Base-by-base conservation (phyloP, 495 filamentous ascomycete genomes). In the Wilcoxina mikolae region DNA sequence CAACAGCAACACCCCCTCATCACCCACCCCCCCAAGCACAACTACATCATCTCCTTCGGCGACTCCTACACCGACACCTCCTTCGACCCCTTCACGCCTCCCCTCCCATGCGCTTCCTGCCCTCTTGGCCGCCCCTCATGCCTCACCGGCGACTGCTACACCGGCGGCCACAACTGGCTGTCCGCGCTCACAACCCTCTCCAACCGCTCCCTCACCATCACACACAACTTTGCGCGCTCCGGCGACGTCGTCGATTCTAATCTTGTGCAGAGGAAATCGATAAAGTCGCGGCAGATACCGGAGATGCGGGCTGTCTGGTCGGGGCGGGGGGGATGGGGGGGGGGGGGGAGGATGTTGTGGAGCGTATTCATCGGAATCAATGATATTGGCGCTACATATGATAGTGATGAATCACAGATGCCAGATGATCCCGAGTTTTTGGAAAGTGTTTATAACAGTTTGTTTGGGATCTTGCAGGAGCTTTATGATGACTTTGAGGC, bases 111-210 rank as follows among this genome's bases (percentile, higher is more conserved):
- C 11, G 10, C 47, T 1, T 12, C 20, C 47, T 50, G 47, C 26
- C 47, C 47, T 26, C 47, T 50, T 3, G 47, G 47, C 1, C 10
- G 29, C 20, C 47, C 47, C 47, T 10, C 9, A 18, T 50, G 47
- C 23, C 47, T 27, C 2, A 12, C 15, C 3, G 47, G 47, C 24
- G 22, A 17, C 3, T 27, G 15, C 47, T 50, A 50, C 47, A 29
- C 47, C 2, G 47, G 47, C 2, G 47, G 47, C 22, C 23, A 50
- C 47, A 50, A 50, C 47, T 50, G 47, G 47, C 15, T 50, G 22
- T 28, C 47, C 15, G 20, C 47, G 2, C 47, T 50, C 22, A 50
- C 47, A 12, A 28, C 22, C n/a, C 22, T 50, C 3, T 50, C 12
- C 47, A 50, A 50, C 47, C 10, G 15, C 1, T 15, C 47, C 22